These are phyloP conservation scores for Colletotrichum lindemuthianum DNA, from an alignment of 2,329 filamentous ascomycete species.

Conservation along the genomic window DNA sequence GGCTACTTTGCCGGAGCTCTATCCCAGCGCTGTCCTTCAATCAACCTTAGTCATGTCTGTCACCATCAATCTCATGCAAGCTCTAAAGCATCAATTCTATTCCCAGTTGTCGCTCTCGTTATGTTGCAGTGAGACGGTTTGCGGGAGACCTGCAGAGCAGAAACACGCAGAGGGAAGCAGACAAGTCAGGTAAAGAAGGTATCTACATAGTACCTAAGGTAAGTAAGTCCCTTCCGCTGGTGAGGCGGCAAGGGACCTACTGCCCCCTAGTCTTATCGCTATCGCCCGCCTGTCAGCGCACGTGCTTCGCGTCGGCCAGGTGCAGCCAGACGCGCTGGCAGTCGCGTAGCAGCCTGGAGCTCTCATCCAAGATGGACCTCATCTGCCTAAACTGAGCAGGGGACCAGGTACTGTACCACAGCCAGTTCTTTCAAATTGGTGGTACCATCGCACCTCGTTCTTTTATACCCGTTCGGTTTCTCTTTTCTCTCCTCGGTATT, in stretches of 20 bases:
- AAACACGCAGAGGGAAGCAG: no score
- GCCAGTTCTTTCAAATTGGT: background rate
- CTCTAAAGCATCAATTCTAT: no score
- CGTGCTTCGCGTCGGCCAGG: slow-evolving; percentile 35
- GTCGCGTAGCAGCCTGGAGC: slow-evolving; percentile 34
- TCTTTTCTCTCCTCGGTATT: background rate
- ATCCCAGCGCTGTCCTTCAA: slow-evolving; percentile 5
- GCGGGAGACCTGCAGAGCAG: no score
- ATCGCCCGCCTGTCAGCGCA: slow-evolving; percentile 10
- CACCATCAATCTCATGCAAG: no score
- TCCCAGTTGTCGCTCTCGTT: no score
- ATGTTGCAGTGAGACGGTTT: no score
- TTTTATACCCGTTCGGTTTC: slow-evolving; percentile 6
- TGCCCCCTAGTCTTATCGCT: background rate
- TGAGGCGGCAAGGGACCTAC: background rate
- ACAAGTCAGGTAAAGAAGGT: background rate
- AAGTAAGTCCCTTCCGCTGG: background rate
- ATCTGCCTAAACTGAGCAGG: slow-evolving; percentile 34
- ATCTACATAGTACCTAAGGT: background rate
- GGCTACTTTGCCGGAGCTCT: slow-evolving; percentile 4
- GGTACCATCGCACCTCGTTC: background rate
- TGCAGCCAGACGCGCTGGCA: slow-evolving; percentile 14
- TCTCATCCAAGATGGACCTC: slow-evolving; percentile 17
- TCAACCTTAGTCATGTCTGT: background rate
- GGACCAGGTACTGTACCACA: slow-evolving; percentile 14